Evolutionary conservation across 1,284 basidiomycete genomes (phyloP), one percentile per base, ranked within the genome.

Genomic region (Mycena sp.): DNA sequence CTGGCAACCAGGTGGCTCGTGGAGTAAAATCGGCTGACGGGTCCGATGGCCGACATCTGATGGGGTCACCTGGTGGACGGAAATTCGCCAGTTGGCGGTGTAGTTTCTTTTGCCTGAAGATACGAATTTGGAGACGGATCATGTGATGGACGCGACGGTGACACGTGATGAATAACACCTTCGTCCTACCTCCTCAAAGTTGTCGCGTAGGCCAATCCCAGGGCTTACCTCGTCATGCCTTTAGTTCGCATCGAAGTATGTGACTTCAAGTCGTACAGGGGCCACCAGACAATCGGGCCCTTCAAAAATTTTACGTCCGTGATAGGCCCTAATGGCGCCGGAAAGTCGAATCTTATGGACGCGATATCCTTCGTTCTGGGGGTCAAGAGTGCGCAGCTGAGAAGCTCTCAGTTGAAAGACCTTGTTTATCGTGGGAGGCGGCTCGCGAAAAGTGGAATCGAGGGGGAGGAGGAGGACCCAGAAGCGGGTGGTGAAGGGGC

Each of bases 271-370:
- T 96, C 94, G 0, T 96, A 97, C 74, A 83, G 93, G 67, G 92
- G 92, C 45, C 90, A 92, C 73, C 94, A 95, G 77, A 85, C 87
- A 41, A 94, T 97, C 50, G 95, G 95, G 0, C 96, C 96, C 4
- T 97, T 98, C 81, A 87, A 86, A 74, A 89, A 92, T 71, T 99
- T 99, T 78, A 97, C 95, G 0, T 96, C 95, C 17, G 87, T 99
- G 69, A 99, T 98, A 71, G 98, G 98, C 25, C 97, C 98, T 45
- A 99, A 99, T 90, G 98, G 98, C 61, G 96, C 96, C 4, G 98
- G 98, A 68, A 99, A 99, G 77, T 97, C 95, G 35, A 99, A 99
- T 76, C 87, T 99, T 67, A 99, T 99, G 98, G 98, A 99, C 76
- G 98, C 98, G 59, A 98, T 99, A 70, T 99, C 98, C 3, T 99